A percentile compares a stretch with the other conserved stretches of the same genome.
Conservation (phyloP, 2,329 filamentous ascomycete genomes). For the Harringtonia lauricola region DNA sequence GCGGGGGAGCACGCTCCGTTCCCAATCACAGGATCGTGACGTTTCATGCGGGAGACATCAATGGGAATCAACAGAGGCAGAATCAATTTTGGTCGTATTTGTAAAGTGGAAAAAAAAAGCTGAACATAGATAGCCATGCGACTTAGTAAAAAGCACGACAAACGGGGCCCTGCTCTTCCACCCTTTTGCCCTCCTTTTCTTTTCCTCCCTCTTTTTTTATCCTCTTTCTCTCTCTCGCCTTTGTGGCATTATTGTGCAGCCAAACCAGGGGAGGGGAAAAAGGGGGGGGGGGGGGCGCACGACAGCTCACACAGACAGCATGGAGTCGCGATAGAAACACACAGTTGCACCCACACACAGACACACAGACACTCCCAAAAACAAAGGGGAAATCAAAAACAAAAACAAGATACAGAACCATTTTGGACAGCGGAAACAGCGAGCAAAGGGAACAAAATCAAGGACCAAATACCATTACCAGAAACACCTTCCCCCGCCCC, state of each 20-base stretch:
- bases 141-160: neutral
- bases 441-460: slow-evolving; percentile 5
- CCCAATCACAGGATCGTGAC: no score
- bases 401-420: neutral
- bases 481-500: neutral
- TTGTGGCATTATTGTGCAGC: no score
- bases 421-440: neutral
- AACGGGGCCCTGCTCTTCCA: no score
- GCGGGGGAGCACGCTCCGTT: neutral
- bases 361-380: neutral
- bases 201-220: no score
- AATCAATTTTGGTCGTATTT: neutral
- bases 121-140: neutral
- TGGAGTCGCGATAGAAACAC: neutral
- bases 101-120: neutral
- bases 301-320: no score
- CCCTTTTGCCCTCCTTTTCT: no score
- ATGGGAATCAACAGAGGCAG: no score
- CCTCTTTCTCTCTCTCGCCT: no score
- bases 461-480: neutral
- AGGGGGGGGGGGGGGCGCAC: no score
- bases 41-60: no score
- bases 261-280: no score
- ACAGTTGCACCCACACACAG: neutral
- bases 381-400: neutral